Conservation (phyloP, 192 early-diverging fungal genomes). For the Coemansia sp. region DNA sequence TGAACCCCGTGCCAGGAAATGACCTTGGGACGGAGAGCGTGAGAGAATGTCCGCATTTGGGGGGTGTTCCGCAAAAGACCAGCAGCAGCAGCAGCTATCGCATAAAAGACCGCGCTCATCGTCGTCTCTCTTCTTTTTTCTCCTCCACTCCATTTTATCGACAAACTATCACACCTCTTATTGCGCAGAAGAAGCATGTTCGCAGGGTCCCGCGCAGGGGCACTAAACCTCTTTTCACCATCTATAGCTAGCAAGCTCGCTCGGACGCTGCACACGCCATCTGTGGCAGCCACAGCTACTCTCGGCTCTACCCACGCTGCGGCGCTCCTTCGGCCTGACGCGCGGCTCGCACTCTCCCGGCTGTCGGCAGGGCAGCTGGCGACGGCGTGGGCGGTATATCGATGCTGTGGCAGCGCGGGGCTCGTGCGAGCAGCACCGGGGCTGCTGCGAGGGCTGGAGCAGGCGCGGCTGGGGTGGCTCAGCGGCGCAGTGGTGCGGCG, state of each 20-base stretch:
- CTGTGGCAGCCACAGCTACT: neutral
- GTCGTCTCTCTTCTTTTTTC: neutral
- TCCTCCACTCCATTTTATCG: neutral
- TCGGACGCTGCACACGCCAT: conserved; percentile 13
- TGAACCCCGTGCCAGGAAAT: conserved; percentile 17
- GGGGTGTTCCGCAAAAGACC: neutral
- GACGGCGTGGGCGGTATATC: conserved; percentile 47
- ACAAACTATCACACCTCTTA: neutral
- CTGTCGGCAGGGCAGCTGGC: conserved; percentile 46
- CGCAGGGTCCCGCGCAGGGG: conserved; percentile 4
- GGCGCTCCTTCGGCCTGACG: conserved; percentile 46
- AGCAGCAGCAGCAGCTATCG: neutral
- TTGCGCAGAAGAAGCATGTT: neutral
- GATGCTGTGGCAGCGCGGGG: conserved; percentile 33
- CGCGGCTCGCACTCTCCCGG: conserved; percentile 43
- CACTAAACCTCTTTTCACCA: neutral
- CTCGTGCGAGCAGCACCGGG: conserved; percentile 47
- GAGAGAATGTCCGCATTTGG: neutral
- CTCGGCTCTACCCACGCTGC: too few relatives aligned
- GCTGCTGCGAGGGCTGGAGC: conserved; percentile 34
- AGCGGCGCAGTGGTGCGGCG: conserved; percentile 76
- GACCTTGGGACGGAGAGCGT: neutral
- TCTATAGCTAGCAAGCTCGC: neutral
- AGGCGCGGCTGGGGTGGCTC: conserved; percentile 43
- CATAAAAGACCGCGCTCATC: neutral